A percentile compares a stretch with the other conserved stretches of the same genome.
phyloP scores from a whole-genome alignment of 2,329 filamentous ascomycete genomes.

The Biscogniauxia sp. region DNA sequence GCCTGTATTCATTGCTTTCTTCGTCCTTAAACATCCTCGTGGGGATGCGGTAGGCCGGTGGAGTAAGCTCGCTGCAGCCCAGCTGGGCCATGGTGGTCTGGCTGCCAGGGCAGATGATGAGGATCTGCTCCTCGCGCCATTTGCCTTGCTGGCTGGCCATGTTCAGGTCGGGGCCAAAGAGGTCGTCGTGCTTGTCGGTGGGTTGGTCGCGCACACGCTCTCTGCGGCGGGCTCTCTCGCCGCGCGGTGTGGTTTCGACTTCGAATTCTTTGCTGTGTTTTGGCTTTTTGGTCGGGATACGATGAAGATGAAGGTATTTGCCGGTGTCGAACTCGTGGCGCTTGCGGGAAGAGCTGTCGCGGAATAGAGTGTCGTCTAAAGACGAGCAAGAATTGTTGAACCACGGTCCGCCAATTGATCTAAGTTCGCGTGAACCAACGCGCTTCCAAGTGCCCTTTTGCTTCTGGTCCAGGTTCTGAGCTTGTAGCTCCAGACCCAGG shows the following conservation, averaged over 20 bases:
- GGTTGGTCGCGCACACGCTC: conserved; percentile 3
- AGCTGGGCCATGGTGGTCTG: conserved; percentile 88
- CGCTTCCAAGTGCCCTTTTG: conserved; percentile 11
- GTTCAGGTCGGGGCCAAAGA: conserved; percentile 14
- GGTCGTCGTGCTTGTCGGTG: conserved; percentile 1
- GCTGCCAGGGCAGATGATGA: conserved; percentile 78
- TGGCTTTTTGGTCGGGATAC: conserved; percentile 2
- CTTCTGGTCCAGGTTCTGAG: conserved; percentile 6
- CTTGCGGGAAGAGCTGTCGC: background rate
- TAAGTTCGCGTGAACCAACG: conserved; percentile 22
- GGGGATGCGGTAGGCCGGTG: conserved; percentile 78
- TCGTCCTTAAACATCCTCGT: conserved; percentile 93
- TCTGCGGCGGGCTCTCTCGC: conserved; percentile 17
- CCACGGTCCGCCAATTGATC: conserved; percentile 12
- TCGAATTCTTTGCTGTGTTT: background rate
- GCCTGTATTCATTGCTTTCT: conserved; percentile 71
- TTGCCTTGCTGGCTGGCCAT: conserved; percentile 59
- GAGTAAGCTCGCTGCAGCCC: conserved; percentile 86
- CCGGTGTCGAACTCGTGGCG: background rate
- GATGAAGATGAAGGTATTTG: background rate
- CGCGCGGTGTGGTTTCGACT: conserved; percentile 10
- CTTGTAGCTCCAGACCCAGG: background rate
- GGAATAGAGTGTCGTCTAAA: background rate
- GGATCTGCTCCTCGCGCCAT: conserved; percentile 64
- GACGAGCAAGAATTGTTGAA: conserved; percentile 9